Evolutionary conservation across 441 rosid genomes (phyloP), one percentile per base, ranked within the genome.

Genomic region (Manihot esculenta): DNA sequence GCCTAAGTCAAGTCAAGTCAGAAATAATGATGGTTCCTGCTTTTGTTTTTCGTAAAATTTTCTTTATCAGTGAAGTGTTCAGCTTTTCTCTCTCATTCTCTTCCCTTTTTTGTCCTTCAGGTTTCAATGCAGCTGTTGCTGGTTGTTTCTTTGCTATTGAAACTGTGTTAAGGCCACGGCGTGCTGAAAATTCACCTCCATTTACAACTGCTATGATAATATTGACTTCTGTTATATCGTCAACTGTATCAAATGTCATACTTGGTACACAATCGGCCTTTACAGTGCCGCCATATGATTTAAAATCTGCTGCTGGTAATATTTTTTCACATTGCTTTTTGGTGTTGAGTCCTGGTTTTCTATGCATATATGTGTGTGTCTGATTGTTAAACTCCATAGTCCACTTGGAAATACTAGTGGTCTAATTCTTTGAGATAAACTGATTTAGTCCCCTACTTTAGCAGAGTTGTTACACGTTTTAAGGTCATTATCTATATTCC

Each of bases 171-270:
- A 87, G 99, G 80, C 99, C 99, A 70, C 88, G 87, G 42, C 90
- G 87, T 66, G 97, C 97, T 55, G 99, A 94, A 79, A 94, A 90
- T 78, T 92, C 99, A 2, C 97, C 97, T 80, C 99, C 99, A 50
- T 90, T 92, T 78, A 94, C 97, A 62, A 94, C 99, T 48, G 99
- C 97, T 24, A 94, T 94, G 99, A 94, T 94, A 72, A 89, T 94
- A 67, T 83, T 94, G 81, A 97, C 99, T 55, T 94, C 97, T 48
- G 97, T 94, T 67, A 84, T 92, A 81, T 92, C 99, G 64, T 90
- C 97, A 69, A 94, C 99, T 62, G 95, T 92, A 62, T 94, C 99
- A 56, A 94, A 89, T 84, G 97, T 87, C 17, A 78, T 89, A 62
- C 91, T 94, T 66, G 99, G 96, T 74, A 87, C 97, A 41, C 86